These are phyloP conservation scores for Akebia trifoliata DNA, from an alignment of 164 flowering plant genomes.

Conservation along the genomic window DNA sequence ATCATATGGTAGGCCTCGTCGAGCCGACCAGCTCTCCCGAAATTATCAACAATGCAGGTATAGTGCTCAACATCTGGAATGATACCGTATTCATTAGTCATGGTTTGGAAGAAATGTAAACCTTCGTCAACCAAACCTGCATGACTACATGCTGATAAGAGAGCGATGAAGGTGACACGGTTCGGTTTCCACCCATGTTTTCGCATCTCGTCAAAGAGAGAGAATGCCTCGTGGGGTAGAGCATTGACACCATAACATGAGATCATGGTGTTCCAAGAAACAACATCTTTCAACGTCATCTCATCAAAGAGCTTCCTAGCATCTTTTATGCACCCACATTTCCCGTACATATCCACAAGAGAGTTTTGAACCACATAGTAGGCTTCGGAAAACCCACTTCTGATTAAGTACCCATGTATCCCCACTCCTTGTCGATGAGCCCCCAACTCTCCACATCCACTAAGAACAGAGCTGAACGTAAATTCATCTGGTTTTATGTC, in stretches of 20 bases:
- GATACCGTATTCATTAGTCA: slow-evolving; percentile 19
- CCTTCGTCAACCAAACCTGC: slow-evolving; percentile 24
- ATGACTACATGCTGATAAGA: slow-evolving; percentile 28
- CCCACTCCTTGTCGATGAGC: slow-evolving; percentile 20
- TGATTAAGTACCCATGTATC: slow-evolving; percentile 18
- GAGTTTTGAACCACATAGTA: slow-evolving; percentile 19
- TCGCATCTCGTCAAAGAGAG: slow-evolving; percentile 23
- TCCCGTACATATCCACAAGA: slow-evolving; percentile 28
- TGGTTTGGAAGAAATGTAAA: slow-evolving; percentile 16
- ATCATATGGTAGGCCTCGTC: slow-evolving; percentile 22
- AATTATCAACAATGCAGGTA: slow-evolving; percentile 23
- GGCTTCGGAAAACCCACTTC: slow-evolving; percentile 19
- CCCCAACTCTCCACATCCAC: slow-evolving; percentile 21
- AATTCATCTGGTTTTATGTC: slow-evolving; percentile 21
- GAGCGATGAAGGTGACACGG: slow-evolving; percentile 23
- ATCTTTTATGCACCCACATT: slow-evolving; percentile 25
- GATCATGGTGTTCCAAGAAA: slow-evolving; percentile 30
- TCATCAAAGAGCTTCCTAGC: slow-evolving; percentile 21
- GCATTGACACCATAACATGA: slow-evolving; percentile 19
- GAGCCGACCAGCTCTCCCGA: slow-evolving; percentile 22
- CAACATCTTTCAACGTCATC: slow-evolving; percentile 16
- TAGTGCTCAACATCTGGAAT: slow-evolving; percentile 26
- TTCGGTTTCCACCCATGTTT: slow-evolving; percentile 24
- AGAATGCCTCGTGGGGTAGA: slow-evolving; percentile 15
- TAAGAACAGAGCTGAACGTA: slow-evolving; percentile 22